Evolutionary conservation across 495 filamentous ascomycete species (phyloP), one percentile per base, ranked within the genome.

Genomic region (Stereocaulon alpinum): DNA sequence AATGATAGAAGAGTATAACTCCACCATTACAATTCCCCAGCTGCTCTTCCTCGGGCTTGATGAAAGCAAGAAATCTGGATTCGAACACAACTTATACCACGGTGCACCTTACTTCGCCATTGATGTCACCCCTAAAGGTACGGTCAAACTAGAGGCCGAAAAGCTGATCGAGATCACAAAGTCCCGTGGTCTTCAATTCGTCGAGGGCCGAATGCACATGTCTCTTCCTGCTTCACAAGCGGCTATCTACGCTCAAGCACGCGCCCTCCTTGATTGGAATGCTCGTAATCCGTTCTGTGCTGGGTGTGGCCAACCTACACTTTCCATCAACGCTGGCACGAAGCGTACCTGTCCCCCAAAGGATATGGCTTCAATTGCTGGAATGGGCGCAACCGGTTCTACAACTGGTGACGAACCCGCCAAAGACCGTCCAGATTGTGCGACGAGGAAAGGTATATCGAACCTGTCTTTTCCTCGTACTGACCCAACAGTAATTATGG

Each of bases 211-310:
- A 24, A 74, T 84, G 61, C 73, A 86, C 58, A 75, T 82, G 65
- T 70, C 72, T 3, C 73, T 87, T 24, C 72, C 76, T 1, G 76
- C 84, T 12, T 18, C 54, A 53, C 15, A 61, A 91, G 92, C 89
- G 59, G 91, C 91, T 57, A 88, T 94, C 45, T 91, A 89, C 67
- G 94, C 89, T n/a, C 86, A 93, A 67, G 87, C 90, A 3, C 86
- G 92, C 63, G 84, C 88, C n/a, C 72, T 95, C 41, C 69, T 92
- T 32, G 93, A 97, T 73, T 98, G 93, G 93, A 97, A 98, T 72
- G 80, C 76, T 51, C 86, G 92, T 48, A 96, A 95, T 68, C 88
- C 83, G 40, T 97, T 89, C 74, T 98, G 93, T 72, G 89, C 83
- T 11, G 83, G 83, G 56, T 96, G 93, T 74, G 92, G 93, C 37